Percentiles rank a stretch among this genome's conserved stretches.
These are phyloP conservation scores for Pseudocercospora macadamiae DNA, from an alignment of 2,329 filamentous ascomycete species.

Conservation along the genomic window DNA sequence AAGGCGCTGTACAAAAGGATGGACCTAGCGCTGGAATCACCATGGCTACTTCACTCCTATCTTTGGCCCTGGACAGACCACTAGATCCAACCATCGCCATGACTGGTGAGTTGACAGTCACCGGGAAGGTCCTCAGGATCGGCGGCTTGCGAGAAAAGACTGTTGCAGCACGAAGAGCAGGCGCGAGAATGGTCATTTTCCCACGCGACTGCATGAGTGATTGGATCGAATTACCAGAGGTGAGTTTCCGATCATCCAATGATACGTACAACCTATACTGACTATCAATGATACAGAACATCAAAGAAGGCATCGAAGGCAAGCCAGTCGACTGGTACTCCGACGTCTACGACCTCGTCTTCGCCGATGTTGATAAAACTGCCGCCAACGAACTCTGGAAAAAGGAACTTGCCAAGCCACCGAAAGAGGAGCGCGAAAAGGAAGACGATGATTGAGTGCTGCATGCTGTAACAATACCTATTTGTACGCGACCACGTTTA, in stretches of 20 bases:
- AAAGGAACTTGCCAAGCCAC: conserved; percentile 61
- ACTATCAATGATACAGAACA: conserved; percentile 73
- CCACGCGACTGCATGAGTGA: conserved; percentile 93
- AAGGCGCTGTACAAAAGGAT: conserved; percentile 95
- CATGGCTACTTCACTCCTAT: conserved; percentile 93
- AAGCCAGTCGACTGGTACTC: conserved; percentile 90
- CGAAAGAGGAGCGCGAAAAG: conserved; percentile 50
- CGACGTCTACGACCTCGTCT: conserved; percentile 90
- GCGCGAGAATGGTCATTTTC: conserved; percentile 92
- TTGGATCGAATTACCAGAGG: conserved; percentile 95
- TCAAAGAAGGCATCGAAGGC: conserved; percentile 94
- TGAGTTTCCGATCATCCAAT: conserved; percentile 57
- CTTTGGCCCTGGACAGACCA: conserved; percentile 75
- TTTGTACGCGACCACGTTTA: not conserved
- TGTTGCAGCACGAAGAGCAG: conserved; percentile 87
- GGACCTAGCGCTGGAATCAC: conserved; percentile 82
- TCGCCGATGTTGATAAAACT: conserved; percentile 75
- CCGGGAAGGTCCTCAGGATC: conserved; percentile 93
- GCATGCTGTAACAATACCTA: not conserved
- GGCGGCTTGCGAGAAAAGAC: conserved; percentile 96
- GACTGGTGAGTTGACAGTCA: conserved; percentile 96
- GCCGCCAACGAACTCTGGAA: conserved; percentile 75
- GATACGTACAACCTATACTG: not conserved
- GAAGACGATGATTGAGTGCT: conserved; percentile 28
- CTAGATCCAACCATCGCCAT: conserved; percentile 90